phyloP scores from a whole-genome alignment of 441 rosid species.

The Populus tomentosa region DNA sequence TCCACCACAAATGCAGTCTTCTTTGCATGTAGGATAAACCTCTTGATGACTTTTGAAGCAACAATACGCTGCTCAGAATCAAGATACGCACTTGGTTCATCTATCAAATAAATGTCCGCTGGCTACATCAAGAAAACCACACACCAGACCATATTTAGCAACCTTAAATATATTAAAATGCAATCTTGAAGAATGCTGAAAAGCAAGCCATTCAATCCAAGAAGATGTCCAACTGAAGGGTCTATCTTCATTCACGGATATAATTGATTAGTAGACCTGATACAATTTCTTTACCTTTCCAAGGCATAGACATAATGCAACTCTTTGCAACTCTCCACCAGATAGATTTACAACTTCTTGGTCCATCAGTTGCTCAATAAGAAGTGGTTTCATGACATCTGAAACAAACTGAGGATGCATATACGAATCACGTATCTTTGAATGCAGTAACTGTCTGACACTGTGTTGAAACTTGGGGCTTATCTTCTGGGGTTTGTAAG shows the following conservation, averaged over 20 bases:
- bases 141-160: slow-evolving; percentile 2
- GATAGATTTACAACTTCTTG: slow-evolving; percentile 91
- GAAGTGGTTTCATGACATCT: slow-evolving; percentile 98
- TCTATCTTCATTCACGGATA: background rate
- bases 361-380: slow-evolving; percentile 93
- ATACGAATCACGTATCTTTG: slow-evolving; percentile 80
- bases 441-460: slow-evolving; percentile 77
- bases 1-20: slow-evolving; percentile 96
- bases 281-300: slow-evolving; percentile 60
- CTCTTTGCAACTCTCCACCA: slow-evolving; percentile 98
- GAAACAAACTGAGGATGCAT: slow-evolving; percentile 92
- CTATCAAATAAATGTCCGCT: slow-evolving; percentile 92
- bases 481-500: slow-evolving; percentile 95
- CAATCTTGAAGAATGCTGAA: no score
- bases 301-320: slow-evolving; percentile 87
- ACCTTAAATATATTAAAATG: background rate
- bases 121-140: slow-evolving; percentile 53
- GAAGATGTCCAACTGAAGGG: no score
- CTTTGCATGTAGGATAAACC: slow-evolving; percentile 93
- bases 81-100: slow-evolving; percentile 97
- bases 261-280: background rate
- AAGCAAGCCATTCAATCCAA: no score
- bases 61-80: slow-evolving; percentile 98
- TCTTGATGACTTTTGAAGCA: slow-evolving; percentile 94
- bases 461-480: slow-evolving; percentile 69